phyloP scores from a whole-genome alignment of 31 red algal genomes.

The Odonthalia washingtoniensis region DNA sequence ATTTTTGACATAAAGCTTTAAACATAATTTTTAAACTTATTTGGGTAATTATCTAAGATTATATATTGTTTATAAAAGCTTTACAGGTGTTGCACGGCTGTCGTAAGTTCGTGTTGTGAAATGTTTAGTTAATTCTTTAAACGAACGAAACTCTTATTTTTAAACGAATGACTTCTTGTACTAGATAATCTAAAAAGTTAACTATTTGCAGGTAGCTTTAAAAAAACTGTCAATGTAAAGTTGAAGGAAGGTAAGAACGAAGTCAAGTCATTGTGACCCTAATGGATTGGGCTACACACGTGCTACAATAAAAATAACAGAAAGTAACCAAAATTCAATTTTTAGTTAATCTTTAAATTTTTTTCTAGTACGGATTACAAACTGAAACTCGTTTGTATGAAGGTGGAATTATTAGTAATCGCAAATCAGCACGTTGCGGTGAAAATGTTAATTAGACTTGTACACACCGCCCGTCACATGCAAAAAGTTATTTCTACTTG shows the following conservation, averaged over 20 bases:
- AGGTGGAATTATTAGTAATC: conserved; percentile 31
- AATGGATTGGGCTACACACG: not conserved
- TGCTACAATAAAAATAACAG: no score
- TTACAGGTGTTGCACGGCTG: conserved; percentile 25
- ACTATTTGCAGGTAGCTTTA: no score
- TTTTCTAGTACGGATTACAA: not conserved
- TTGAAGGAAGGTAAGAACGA: no score
- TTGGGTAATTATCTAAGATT: not conserved
- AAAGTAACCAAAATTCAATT: no score
- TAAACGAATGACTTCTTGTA: no score
- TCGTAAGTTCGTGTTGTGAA: conserved; percentile 7
- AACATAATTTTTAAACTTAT: no score
- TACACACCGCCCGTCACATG: conserved; percentile 39
- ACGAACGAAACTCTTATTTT: conserved; percentile 17
- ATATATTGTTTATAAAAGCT: not conserved
- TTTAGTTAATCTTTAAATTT: not conserved
- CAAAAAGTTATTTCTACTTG: conserved; percentile 6
- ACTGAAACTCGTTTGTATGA: not conserved
- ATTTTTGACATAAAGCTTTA: no score
- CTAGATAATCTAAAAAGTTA: no score
- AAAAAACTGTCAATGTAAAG: no score
- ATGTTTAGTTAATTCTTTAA: conserved; percentile 1
- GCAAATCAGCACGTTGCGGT: conserved; percentile 28
- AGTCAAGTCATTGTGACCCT: not conserved
- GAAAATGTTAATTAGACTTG: conserved; percentile 8